These are phyloP conservation scores for Thalassiosira livingstoniorum DNA, from an alignment of 352 stramenopile species.

Conservation along the genomic window DNA sequence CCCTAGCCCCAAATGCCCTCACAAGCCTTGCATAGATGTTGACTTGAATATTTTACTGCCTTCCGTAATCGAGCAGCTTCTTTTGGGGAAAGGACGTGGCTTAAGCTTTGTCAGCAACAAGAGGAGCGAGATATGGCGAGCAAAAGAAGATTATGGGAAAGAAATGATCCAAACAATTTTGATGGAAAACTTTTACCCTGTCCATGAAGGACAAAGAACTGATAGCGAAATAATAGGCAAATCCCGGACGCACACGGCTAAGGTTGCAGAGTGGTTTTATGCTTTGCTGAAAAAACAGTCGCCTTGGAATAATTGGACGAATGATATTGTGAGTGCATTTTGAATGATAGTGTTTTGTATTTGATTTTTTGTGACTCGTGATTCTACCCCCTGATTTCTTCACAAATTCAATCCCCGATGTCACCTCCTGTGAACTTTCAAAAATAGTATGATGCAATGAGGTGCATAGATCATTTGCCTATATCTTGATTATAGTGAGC, in stretches of 20 bases:
- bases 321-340: conserved; percentile 55
- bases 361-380: background rate
- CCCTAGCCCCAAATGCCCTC: conserved; percentile 4
- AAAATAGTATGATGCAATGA: conserved; percentile 81
- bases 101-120: conserved; percentile 71
- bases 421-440: no score
- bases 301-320: conserved; percentile 76
- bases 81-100: conserved; percentile 73
- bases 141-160: conserved; percentile 60
- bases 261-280: conserved; percentile 75
- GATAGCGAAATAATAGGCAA: conserved; percentile 47
- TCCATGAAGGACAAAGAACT: conserved; percentile 12
- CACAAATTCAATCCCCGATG: no score
- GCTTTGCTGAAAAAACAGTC: conserved; percentile 71
- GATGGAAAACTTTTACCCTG: conserved; percentile 73
- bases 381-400: background rate
- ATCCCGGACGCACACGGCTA: conserved; percentile 54
- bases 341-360: background rate
- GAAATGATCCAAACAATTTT: conserved; percentile 61
- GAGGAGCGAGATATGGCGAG: conserved; percentile 69
- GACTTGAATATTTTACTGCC: conserved; percentile 76
- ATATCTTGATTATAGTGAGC: conserved; percentile 34
- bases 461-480: conserved; percentile 80
- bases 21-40: conserved; percentile 73
- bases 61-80: conserved; percentile 68